Evolutionary conservation across 2,329 filamentous ascomycete genomes (phyloP).

Genomic region (Hymenoscyphus linearis): DNA sequence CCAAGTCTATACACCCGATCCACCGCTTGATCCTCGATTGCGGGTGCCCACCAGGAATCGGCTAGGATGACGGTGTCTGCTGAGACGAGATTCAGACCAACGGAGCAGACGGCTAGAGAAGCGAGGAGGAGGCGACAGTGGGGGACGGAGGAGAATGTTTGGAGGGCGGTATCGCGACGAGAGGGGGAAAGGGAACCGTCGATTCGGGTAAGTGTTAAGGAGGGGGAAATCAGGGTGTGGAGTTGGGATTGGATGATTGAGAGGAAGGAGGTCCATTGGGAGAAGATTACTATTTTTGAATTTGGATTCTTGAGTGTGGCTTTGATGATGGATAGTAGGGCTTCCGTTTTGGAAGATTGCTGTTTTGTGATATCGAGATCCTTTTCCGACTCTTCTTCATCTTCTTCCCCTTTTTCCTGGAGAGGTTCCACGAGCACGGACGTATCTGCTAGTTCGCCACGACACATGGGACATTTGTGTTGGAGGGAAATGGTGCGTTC

Average conservation of each 20-base stretch:
- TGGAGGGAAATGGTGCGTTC: conserved; percentile 67
- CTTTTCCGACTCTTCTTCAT: conserved; percentile 41
- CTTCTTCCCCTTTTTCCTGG: conserved; percentile 43
- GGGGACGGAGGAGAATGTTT: conserved; percentile 60
- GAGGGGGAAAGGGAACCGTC: conserved; percentile 73
- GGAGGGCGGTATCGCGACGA: conserved; percentile 67
- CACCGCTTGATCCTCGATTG: conserved; percentile 86
- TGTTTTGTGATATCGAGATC: conserved; percentile 61
- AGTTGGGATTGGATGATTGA: conserved; percentile 68
- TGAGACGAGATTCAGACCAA: conserved; percentile 79
- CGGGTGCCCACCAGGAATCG: conserved; percentile 89
- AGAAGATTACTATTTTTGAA: conserved; percentile 70
- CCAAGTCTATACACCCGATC: conserved; percentile 84
- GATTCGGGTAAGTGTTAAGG: conserved; percentile 63
- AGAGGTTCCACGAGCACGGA: conserved; percentile 62
- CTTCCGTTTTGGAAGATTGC: conserved; percentile 84
- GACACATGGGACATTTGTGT: conserved; percentile 80
- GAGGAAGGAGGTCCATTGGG: conserved; percentile 72
- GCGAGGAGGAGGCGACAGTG: conserved; percentile 73
- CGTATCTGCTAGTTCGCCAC: conserved; percentile 57
- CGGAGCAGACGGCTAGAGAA: conserved; percentile 74
- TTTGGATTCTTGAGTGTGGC: conserved; percentile 59
- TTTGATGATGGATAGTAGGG: conserved; percentile 67
- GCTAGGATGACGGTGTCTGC: conserved; percentile 80
- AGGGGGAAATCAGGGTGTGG: conserved; percentile 44